Evolutionary conservation across 192 early-diverging fungal genomes (phyloP), one percentile per base, ranked within the genome.

Genomic region (Backusella luteola): DNA sequence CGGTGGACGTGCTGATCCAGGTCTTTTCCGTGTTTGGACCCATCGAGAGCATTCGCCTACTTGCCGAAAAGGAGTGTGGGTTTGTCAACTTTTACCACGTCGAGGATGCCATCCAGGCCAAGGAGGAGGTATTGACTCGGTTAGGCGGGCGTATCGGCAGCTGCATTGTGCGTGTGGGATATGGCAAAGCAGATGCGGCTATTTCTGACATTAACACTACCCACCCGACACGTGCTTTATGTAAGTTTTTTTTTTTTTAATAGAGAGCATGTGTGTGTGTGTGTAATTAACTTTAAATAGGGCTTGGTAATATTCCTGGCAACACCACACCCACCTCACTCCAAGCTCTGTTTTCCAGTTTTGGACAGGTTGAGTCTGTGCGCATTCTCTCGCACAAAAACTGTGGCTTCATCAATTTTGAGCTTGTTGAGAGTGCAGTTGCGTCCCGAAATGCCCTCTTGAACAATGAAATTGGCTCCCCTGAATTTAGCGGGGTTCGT

Each of bases 341-440:
- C 56, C 86, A 94, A 53, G 83, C 82, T 2, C 81, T 94, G 26
- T 99, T 99, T 81, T 70, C 87, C 32, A 84, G 82, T 34, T 98
- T 87, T 79, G 97, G 97, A 39, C 71, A 87, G 0, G 93, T 99
- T 67, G 96, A 97, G 82, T 97, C 96, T 38, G 93, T 94, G 19
- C 91, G 97, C 7, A 95, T 98, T 8, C 77, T 98, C 79, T 95
- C 94, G 9, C 94, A 95, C 83, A 99, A 99, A 75, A 96, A 93
- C 78, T 97, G 97, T 80, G 97, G 94, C 1, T 97, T 98, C 83
- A 95, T 99, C 77, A 98, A 97, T 82, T 99, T 96, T 85, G 89
- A 91, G 41, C 85, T 85, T 66, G 85, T 96, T 63, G 95, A 96
- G 46, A 93, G 96, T 79, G 96, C 97, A 6, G 93, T 98, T 73